phyloP scores from a whole-genome alignment of 1,284 basidiomycete species.

The Exsudoporus floridanus region DNA sequence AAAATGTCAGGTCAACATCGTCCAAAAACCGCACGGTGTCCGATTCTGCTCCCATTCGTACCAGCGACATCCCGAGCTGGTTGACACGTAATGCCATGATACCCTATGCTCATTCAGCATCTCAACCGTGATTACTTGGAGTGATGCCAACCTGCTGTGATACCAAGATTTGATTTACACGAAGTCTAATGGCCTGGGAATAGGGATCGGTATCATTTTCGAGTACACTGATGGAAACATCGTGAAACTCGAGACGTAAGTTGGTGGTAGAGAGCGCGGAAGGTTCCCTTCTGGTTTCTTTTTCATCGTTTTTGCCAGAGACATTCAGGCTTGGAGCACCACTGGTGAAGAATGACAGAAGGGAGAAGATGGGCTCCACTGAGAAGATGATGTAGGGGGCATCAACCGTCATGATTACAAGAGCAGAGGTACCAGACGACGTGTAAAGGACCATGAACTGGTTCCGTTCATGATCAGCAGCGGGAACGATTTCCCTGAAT shows the following conservation, averaged over 20 bases:
- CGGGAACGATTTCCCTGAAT: conserved; percentile 95
- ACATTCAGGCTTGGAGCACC: conserved; percentile 44
- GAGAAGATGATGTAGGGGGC: conserved; percentile 94
- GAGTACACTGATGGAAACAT: conserved; percentile 87
- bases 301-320: conserved; percentile 21
- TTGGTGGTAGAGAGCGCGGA: conserved; percentile 39
- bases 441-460: conserved; percentile 96
- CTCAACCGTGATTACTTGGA: background rate
- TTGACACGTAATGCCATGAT: conserved; percentile 83
- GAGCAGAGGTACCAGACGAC: conserved; percentile 64
- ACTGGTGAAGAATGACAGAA: conserved; percentile 83
- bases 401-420: conserved; percentile 88
- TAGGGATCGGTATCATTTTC: conserved; percentile 81
- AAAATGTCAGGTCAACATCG: conserved; percentile 86
- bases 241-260: conserved; percentile 89
- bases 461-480: conserved; percentile 85
- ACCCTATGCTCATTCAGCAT: conserved; percentile 47
- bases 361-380: conserved; percentile 87
- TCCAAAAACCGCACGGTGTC: conserved; percentile 93
- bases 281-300: conserved; percentile 13
- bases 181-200: conserved; percentile 86
- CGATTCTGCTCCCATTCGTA: conserved; percentile 80
- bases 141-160: conserved; percentile 76
- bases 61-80: conserved; percentile 91
- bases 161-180: conserved; percentile 83